Percentiles rank a stretch among this genome's conserved stretches.
phyloP scores from a whole-genome alignment of 441 rosid genomes.

The Erodium moschatum region DNA sequence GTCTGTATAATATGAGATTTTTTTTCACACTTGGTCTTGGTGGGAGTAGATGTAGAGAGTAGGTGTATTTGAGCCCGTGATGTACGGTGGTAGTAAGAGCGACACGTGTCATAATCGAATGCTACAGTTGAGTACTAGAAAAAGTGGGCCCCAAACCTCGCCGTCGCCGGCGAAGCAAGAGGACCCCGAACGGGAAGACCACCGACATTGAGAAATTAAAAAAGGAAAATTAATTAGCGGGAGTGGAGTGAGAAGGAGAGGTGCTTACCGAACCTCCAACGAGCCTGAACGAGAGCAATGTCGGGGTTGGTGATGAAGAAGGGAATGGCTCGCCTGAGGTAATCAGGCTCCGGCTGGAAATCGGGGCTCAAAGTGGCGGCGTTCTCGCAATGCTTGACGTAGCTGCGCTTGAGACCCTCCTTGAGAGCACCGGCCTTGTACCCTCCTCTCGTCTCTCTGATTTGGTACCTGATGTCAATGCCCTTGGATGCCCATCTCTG shows the following conservation, averaged over 20 bases:
- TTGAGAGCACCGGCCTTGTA: conserved; percentile 92
- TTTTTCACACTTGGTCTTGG: neutral
- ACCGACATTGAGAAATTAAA: neutral
- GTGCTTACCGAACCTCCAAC: conserved; percentile 83
- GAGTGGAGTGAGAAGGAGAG: neutral
- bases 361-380: conserved; percentile 87
- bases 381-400: conserved; percentile 80
- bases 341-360: conserved; percentile 87
- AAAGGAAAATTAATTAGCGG: neutral
- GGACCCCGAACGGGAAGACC: neutral
- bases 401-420: conserved; percentile 81
- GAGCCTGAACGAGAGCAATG: conserved; percentile 82
- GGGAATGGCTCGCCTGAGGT: conserved; percentile 75
- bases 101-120: neutral
- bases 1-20: neutral
- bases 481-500: conserved; percentile 98
- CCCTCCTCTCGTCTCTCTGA: conserved; percentile 70
- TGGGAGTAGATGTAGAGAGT: neutral
- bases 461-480: conserved; percentile 68
- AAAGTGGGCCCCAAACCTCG: no score
- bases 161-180: no score
- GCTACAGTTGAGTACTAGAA: neutral
- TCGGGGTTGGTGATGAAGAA: conserved; percentile 54
- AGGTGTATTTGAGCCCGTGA: conserved; percentile 2
- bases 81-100: neutral